Percentiles rank a stretch among this genome's conserved stretches.
Conservation (phyloP, 768 basidiomycete genomes). For the Leucogyrophana mollusca region DNA sequence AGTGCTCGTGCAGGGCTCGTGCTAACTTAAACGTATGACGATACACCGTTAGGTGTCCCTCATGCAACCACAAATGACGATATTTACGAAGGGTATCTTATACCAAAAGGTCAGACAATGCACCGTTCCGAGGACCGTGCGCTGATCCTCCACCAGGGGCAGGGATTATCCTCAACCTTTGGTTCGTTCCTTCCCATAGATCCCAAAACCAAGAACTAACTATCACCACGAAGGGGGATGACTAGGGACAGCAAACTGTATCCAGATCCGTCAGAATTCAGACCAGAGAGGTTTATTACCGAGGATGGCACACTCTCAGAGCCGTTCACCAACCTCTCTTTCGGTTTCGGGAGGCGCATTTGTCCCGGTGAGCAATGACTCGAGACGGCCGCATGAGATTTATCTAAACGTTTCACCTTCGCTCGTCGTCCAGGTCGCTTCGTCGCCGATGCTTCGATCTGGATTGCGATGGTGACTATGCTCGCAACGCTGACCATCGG, state of each 20-base stretch:
- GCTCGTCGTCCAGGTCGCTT: constrained; percentile 2
- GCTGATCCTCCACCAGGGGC: background rate
- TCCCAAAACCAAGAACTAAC: background rate
- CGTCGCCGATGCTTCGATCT: background rate
- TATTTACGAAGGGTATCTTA: constrained; percentile 40
- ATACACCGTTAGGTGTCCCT: constrained; percentile 3
- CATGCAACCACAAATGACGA: constrained; percentile 33
- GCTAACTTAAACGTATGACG: too few species aligned
- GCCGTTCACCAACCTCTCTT: background rate
- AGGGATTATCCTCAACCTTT: background rate
- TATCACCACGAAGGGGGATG: background rate
- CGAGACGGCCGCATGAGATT: background rate
- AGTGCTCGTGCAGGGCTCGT: too few species aligned
- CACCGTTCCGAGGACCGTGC: background rate
- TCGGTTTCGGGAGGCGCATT: constrained; percentile 1
- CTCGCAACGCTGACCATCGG: background rate
- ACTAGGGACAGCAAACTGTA: background rate
- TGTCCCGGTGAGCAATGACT: constrained; percentile 1
- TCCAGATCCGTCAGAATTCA: background rate
- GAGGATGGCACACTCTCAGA: background rate
- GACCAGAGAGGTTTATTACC: background rate
- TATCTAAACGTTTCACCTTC: background rate
- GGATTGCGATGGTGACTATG: background rate
- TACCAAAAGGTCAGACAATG: constrained; percentile 44
- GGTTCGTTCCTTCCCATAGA: background rate